Percentiles rank a stretch among this genome's conserved stretches.
Evolutionary conservation across 1,139 yeast species (phyloP).

Genomic region (Eremothecium sinecaudum): DNA sequence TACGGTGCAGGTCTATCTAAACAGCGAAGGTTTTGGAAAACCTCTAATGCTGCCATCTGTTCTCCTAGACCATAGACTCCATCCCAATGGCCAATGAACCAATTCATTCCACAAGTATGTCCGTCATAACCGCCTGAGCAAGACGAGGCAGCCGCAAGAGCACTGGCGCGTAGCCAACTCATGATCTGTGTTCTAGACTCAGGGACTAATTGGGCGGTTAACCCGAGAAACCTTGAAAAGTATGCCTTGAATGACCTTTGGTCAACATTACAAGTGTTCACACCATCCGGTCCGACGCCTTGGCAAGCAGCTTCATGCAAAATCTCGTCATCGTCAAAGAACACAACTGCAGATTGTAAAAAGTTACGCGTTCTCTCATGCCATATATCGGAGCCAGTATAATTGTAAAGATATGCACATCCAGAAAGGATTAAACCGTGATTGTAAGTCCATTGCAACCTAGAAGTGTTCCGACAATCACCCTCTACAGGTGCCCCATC

Average conservation of each 20-base stretch:
- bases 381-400: slow-evolving; percentile 42
- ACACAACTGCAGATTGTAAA: slow-evolving; percentile 36
- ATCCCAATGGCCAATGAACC: slow-evolving; percentile 52
- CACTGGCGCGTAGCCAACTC: slow-evolving; percentile 39
- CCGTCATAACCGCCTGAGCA: slow-evolving; percentile 69
- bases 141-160: slow-evolving; percentile 58
- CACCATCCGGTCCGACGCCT: too few species aligned
- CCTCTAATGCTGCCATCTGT: slow-evolving; percentile 81
- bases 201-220: slow-evolving; percentile 43
- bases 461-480: slow-evolving; percentile 54
- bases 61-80: slow-evolving; percentile 83
- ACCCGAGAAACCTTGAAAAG: slow-evolving; percentile 46
- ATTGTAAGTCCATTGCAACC: slow-evolving; percentile 78
- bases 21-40: slow-evolving; percentile 54
- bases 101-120: slow-evolving; percentile 66
- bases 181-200: slow-evolving; percentile 36
- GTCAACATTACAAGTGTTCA: slow-evolving; percentile 46
- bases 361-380: slow-evolving; percentile 38
- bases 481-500: slow-evolving; percentile 68
- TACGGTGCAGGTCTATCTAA: slow-evolving; percentile 48
- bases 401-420: slow-evolving; percentile 70
- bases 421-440: slow-evolving; percentile 77
- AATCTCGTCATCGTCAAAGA: slow-evolving; percentile 37
- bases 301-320: slow-evolving; percentile 54
- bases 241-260: slow-evolving; percentile 56